Evolutionary conservation across 108 stramenopile species (phyloP).

Genomic region (Thalassiosira profunda): DNA sequence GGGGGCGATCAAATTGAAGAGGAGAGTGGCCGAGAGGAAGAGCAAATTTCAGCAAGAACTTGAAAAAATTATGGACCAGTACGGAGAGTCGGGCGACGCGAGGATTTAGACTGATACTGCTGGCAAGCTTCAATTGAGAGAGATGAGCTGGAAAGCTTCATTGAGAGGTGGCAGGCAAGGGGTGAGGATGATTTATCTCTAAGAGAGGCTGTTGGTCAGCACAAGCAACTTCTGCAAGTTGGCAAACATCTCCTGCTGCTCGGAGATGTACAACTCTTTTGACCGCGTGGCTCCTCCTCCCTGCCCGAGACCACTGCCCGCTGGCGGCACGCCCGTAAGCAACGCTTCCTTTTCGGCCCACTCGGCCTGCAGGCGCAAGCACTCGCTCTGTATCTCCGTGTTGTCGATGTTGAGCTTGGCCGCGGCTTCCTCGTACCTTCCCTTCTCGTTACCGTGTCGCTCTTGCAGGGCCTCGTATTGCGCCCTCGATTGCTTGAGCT

Average conservation of each 20-base stretch:
- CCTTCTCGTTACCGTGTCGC: slow-evolving; percentile 51
- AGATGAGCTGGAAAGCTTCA: too few species aligned
- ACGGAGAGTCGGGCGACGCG: slow-evolving; percentile 7
- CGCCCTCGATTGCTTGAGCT: slow-evolving; percentile 56
- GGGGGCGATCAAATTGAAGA: slow-evolving; percentile 9
- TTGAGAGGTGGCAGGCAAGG: too few species aligned
- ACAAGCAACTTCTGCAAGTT: background rate
- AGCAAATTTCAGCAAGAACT: slow-evolving; percentile 25
- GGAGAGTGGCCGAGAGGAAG: slow-evolving; percentile 13
- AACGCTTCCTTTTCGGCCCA: slow-evolving; percentile 45
- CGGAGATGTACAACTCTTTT: slow-evolving; percentile 1
- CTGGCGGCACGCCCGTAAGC: too few species aligned
- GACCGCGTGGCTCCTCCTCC: background rate
- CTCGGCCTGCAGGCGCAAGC: slow-evolving; percentile 49
- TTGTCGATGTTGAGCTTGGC: slow-evolving; percentile 59
- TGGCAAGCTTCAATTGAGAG: too few species aligned
- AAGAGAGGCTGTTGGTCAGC: background rate
- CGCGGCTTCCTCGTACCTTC: slow-evolving; percentile 54
- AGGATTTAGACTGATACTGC: background rate
- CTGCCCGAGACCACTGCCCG: slow-evolving; percentile 20
- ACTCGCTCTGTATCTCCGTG: slow-evolving; percentile 61
- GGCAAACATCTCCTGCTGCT: background rate
- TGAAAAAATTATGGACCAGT: slow-evolving; percentile 25
- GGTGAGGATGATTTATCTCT: background rate
- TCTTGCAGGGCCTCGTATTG: slow-evolving; percentile 53